Percentiles rank a stretch among this genome's conserved stretches.
Conservation (phyloP, 305 asterid genomes). For the Striga hermonthica region DNA sequence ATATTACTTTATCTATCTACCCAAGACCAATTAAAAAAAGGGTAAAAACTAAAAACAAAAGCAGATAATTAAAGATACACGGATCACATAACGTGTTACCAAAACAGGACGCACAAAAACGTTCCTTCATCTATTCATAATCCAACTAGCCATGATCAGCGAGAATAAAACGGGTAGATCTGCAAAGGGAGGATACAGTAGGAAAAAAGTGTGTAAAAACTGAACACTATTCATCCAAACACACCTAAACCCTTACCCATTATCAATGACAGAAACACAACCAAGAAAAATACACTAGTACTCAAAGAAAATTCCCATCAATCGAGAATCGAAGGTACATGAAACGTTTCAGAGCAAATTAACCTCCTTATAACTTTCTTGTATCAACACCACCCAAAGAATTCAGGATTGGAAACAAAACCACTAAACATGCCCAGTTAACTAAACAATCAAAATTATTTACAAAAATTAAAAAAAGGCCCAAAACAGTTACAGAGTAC, state of each 20-base stretch:
- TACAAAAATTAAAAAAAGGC: neutral
- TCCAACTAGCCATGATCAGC: conserved; percentile 18
- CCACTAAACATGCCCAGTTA: conserved; percentile 22
- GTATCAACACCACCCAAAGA: conserved; percentile 27
- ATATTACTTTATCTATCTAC: conserved; percentile 19
- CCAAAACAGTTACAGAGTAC: too few relatives aligned
- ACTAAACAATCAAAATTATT: conserved; percentile 20
- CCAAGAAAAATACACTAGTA: conserved; percentile 18
- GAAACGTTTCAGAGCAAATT: conserved; percentile 13
- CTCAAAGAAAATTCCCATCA: conserved; percentile 11
- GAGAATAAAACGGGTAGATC: neutral
- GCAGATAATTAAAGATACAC: conserved; percentile 9
- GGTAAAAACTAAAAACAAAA: neutral
- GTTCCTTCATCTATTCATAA: neutral
- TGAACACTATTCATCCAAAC: conserved; percentile 1
- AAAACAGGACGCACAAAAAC: conserved; percentile 16
- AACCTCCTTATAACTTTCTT: conserved; percentile 30
- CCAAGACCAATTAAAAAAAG: conserved; percentile 12
- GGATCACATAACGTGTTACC: conserved; percentile 15
- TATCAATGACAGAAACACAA: neutral
- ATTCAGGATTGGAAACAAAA: conserved; percentile 21
- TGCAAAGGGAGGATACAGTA: conserved; percentile 11
- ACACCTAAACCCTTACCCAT: conserved; percentile 1
- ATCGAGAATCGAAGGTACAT: conserved; percentile 33
- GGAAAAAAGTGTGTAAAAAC: neutral